Evolutionary conservation across 768 basidiomycete genomes (phyloP).

Genomic region (Amyloporia xantha): DNA sequence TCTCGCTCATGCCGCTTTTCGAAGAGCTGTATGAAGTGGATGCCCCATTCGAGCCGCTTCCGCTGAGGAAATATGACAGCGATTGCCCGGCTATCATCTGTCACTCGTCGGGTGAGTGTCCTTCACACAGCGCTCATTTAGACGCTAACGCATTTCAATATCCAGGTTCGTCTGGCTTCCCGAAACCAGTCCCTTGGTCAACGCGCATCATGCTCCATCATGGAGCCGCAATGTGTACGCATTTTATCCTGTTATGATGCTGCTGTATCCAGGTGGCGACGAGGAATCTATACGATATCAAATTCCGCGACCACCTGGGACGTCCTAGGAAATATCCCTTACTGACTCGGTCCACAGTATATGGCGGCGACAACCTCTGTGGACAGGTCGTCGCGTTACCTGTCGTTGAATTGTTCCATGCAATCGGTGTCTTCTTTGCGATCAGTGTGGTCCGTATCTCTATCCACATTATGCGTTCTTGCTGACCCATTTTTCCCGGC

Average conservation of each 20-base stretch:
- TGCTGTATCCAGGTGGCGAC: no score
- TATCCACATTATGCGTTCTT: neutral
- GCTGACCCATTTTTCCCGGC: neutral
- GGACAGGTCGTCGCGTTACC: neutral
- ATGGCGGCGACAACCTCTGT: neutral
- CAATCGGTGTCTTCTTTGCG: neutral
- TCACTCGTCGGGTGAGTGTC: neutral
- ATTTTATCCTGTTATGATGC: no score
- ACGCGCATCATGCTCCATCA: no score
- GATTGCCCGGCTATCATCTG: neutral
- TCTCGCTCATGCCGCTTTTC: no score
- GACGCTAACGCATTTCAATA: neutral
- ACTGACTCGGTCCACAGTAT: neutral
- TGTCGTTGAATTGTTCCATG: neutral
- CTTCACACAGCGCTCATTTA: neutral
- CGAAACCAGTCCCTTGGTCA: neutral
- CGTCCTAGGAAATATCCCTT: neutral
- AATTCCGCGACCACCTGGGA: neutral
- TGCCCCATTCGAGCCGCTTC: no score
- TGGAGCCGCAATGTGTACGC: no score
- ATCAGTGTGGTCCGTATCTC: neutral
- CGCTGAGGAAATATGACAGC: neutral
- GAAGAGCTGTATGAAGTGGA: no score
- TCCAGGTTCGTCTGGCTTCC: neutral
- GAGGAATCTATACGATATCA: no score